Conservation (phyloP, 176 grass and related monocot genomes). For the Triticum monococcum region DNA sequence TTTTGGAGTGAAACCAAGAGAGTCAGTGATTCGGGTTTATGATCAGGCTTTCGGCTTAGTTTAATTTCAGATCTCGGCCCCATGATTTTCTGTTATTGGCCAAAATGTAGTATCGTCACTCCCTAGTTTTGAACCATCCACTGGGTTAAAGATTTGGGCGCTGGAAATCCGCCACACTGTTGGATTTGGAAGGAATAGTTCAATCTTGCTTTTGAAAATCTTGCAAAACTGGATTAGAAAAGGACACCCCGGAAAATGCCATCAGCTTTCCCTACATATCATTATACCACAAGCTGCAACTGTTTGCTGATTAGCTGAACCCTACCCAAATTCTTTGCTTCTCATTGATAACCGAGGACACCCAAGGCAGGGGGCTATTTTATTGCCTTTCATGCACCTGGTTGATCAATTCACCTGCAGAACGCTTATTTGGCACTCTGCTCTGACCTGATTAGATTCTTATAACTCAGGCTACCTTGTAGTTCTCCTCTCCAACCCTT, state of each 20-base stretch:
- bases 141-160: background rate
- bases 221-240: background rate
- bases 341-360: background rate
- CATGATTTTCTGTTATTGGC: constrained; percentile 15
- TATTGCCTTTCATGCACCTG: background rate
- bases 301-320: background rate
- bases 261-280: background rate
- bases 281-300: background rate
- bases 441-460: background rate
- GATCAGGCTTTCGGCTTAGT: constrained; percentile 2
- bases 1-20: constrained; percentile 14
- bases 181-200: background rate
- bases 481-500: background rate
- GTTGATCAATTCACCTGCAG: background rate
- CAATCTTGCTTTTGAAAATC: constrained; percentile 4
- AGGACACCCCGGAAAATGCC: background rate
- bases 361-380: background rate
- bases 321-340: background rate
- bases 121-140: background rate
- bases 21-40: constrained; percentile 27
- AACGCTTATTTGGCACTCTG: background rate
- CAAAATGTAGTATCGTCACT: constrained; percentile 18
- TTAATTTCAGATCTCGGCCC: constrained; percentile 26
- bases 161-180: constrained; percentile 18
- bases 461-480: background rate